phyloP scores from a whole-genome alignment of 257 asterid species.

The Petunia axillaris region DNA sequence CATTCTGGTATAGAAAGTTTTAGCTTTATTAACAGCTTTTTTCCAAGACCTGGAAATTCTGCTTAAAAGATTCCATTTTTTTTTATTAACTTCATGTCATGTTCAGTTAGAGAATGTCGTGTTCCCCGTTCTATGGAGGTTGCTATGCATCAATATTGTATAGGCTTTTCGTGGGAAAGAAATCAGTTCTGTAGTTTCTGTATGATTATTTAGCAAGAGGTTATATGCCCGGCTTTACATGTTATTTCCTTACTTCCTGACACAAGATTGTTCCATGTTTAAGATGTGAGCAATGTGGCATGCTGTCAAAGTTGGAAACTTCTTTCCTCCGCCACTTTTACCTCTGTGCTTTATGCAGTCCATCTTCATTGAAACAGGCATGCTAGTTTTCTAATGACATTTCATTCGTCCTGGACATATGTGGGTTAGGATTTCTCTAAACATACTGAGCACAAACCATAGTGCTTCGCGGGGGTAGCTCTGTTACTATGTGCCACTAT shows the following conservation, averaged over 20 bases:
- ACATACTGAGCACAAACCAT: background rate
- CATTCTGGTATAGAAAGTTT: background rate
- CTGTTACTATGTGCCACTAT: background rate
- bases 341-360: background rate
- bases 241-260: background rate
- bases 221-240: background rate
- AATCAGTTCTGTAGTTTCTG: background rate
- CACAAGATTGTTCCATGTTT: background rate
- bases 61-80: background rate
- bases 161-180: no score
- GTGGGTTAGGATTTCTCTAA: background rate
- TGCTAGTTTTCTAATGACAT: background rate
- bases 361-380: background rate
- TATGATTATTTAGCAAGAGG: background rate
- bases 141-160: background rate
- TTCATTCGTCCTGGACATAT: background rate
- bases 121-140: background rate
- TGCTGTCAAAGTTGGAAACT: background rate
- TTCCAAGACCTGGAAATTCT: background rate
- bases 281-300: constrained; percentile 3
- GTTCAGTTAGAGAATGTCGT: background rate
- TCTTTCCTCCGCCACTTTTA: background rate
- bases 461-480: background rate
- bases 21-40: background rate
- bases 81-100: background rate